Percentiles rank a stretch among this genome's conserved stretches.
Evolutionary conservation across 2,329 filamentous ascomycete genomes (phyloP).

Genomic region (Phaeoacremonium minimum): DNA sequence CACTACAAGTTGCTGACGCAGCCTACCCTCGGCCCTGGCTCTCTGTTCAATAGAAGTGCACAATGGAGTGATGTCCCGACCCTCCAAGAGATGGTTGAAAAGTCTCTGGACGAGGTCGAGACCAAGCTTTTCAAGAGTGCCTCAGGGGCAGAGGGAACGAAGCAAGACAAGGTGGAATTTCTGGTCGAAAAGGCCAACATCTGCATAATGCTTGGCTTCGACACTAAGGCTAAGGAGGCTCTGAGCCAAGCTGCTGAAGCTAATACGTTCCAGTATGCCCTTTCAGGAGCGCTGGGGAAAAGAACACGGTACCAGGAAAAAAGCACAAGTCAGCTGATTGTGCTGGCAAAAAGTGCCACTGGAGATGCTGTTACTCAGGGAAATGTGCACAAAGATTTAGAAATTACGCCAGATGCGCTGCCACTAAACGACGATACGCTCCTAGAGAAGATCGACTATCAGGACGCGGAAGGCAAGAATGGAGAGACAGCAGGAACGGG

Average conservation of each 20-base stretch:
- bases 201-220: conserved; percentile 78
- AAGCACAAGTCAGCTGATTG: conserved; percentile 82
- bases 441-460: conserved; percentile 81
- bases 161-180: conserved; percentile 61
- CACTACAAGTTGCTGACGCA: conserved; percentile 57
- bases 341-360: conserved; percentile 73
- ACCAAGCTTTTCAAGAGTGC: conserved; percentile 23
- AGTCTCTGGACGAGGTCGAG: conserved; percentile 36
- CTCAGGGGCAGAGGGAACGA: conserved; percentile 28
- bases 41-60: conserved; percentile 49
- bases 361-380: conserved; percentile 15
- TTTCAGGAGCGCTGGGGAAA: conserved; percentile 86
- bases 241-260: conserved; percentile 62
- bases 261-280: conserved; percentile 72
- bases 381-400: conserved; percentile 15
- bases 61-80: conserved; percentile 57
- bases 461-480: conserved; percentile 39
- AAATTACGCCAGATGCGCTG: conserved; percentile 59
- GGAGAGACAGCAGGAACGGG: conserved; percentile 15
- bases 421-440: conserved; percentile 90
- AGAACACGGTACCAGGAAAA: conserved; percentile 76
- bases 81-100: conserved; percentile 46
- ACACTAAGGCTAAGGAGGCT: conserved; percentile 68
- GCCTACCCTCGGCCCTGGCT: conserved; percentile 48
- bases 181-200: conserved; percentile 79